These are phyloP conservation scores for Akanthomyces muscarius DNA, from an alignment of 2,329 filamentous ascomycete species.

Conservation along the genomic window DNA sequence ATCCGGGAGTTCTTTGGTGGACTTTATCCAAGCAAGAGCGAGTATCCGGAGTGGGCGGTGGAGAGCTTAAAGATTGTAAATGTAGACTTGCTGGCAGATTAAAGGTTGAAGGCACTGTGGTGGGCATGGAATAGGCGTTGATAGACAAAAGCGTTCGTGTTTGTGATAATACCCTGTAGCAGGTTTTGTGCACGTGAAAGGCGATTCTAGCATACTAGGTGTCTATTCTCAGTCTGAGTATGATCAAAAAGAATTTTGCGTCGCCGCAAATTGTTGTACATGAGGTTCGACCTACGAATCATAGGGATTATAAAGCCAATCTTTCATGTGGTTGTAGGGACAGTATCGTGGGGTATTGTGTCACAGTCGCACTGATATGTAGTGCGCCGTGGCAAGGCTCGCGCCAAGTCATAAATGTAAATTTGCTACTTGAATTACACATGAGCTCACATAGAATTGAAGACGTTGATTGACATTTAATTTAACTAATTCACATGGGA, in stretches of 20 bases:
- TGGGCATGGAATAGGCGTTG: constrained; percentile 4
- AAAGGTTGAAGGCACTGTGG: background rate
- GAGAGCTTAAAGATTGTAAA: constrained; percentile 74
- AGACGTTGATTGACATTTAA: background rate
- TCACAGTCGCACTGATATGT: too few relatives aligned
- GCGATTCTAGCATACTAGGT: too few relatives aligned
- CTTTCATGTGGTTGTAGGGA: too few relatives aligned
- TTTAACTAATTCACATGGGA: background rate
- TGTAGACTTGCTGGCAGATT: constrained; percentile 52
- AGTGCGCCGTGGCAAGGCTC: too few relatives aligned
- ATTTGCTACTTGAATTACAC: too few relatives aligned
- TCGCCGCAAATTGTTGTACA: too few relatives aligned
- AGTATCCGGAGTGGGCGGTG: constrained; percentile 81
- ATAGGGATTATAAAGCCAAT: background rate
- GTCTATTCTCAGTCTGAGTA: background rate
- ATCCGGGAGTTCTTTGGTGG: constrained; percentile 72
- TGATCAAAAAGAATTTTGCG: background rate
- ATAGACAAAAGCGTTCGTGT: background rate
- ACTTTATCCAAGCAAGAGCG: constrained; percentile 59
- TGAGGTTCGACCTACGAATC: too few relatives aligned
- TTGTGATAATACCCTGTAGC: background rate
- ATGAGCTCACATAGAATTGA: too few relatives aligned
- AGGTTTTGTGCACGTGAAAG: background rate
- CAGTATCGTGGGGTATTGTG: too few relatives aligned
- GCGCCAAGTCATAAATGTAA: too few relatives aligned